Evolutionary conservation across 1,284 basidiomycete genomes (phyloP), one percentile per base, ranked within the genome.

Genomic region (Meira nashicola): DNA sequence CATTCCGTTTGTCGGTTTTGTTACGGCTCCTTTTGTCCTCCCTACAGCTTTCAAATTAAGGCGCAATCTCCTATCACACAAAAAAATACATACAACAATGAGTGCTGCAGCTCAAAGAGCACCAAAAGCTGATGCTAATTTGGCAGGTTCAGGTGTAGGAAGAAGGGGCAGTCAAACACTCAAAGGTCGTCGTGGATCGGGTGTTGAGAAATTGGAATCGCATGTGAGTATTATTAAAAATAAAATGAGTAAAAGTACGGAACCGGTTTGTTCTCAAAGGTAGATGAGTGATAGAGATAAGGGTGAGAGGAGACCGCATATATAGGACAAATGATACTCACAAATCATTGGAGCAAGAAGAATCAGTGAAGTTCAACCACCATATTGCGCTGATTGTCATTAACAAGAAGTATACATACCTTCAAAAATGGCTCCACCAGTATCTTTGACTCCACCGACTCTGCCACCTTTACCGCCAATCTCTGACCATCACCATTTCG

Each of bases 121-220:
- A 11, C 58, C 58, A 14, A 47, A 25, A 12, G 58, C 58, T 38
- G 58, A 60, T 44, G 58, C 58, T 54, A 60, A 60, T n/a, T 41
- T 60, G 12, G 50, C 39, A 19, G 58, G 58, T 17, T 55, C 54
- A 5, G 55, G 55, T 15, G 37, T 2, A 33, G 48, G 53, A 10
- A 21, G 43, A 28, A 14, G 47, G 17, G 23, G 21, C 12, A 53
- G 50, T 53, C 25, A 14, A 14, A 51, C 15, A 17, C 44, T 63
- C n/a, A 40, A 50, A 25, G 62, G 58, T 21, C 56, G 72, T 54
- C 63, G 72, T 19, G 72, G 72, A 41, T 69, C 66, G 21, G 72
- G 70, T 37, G 65, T 68, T 23, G 72, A 74, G 49, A 71, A 69
- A 60, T 59, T 65, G 53, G 70, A 71, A 28, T 50, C 53, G 3